Percentiles rank a stretch among this genome's conserved stretches.
These are phyloP conservation scores for Lepidium aucheri DNA, from an alignment of 345 rosid genomes.

Conservation along the genomic window DNA sequence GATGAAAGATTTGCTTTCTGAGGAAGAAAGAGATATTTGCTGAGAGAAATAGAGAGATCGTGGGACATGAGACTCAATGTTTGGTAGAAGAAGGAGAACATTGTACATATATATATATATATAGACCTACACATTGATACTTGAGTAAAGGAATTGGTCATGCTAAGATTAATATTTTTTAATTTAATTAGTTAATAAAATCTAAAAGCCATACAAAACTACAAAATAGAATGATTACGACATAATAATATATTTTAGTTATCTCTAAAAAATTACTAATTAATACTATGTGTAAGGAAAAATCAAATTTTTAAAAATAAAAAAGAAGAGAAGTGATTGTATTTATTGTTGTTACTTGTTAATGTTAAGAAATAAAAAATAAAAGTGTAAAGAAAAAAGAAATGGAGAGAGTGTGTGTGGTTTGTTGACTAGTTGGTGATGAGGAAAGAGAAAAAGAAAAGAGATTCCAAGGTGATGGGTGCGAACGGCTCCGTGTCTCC, in stretches of 20 bases:
- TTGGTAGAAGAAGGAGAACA: constrained; percentile 4
- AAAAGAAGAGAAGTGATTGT: background rate
- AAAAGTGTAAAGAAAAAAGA: background rate
- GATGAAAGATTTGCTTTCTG: constrained; percentile 6
- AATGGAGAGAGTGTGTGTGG: constrained; percentile 5
- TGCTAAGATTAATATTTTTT: background rate
- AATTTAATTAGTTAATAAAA: constrained; percentile 2
- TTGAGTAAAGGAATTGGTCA: constrained; percentile 19
- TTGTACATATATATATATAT: background rate
- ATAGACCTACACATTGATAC: constrained; percentile 1
- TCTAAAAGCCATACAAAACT: background rate
- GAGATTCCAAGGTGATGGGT: constrained; percentile 48
- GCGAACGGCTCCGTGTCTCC: constrained; percentile 57
- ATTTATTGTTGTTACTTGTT: too few relatives aligned
- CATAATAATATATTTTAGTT: background rate
- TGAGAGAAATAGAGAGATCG: background rate
- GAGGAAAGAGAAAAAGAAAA: constrained; percentile 1
- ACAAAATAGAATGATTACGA: background rate
- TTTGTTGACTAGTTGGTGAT: constrained; percentile 28
- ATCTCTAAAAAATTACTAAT: too few relatives aligned
- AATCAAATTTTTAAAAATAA: too few relatives aligned
- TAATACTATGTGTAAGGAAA: too few relatives aligned
- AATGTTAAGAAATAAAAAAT: background rate
- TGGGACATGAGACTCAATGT: constrained; percentile 1
- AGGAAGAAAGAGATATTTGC: constrained; percentile 2